Conservation (phyloP, 352 stramenopile genomes). For the Pythium utonaiense region DNA sequence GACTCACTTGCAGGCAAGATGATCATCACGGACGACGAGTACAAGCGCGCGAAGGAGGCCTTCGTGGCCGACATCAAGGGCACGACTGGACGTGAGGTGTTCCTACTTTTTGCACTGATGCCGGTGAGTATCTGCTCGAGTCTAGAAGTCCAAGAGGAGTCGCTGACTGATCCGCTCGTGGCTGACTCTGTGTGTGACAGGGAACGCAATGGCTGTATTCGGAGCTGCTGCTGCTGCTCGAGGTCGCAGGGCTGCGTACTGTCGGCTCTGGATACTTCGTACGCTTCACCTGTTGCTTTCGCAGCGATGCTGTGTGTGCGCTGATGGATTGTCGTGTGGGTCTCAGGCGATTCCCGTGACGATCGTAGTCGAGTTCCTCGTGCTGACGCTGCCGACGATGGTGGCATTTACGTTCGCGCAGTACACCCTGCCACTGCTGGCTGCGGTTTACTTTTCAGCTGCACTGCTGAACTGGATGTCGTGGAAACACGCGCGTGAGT, state of each 20-base stretch:
- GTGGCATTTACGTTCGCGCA: conserved; percentile 66
- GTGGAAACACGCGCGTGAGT: conserved; percentile 70
- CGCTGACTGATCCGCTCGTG: not conserved
- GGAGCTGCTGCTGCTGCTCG: conserved; percentile 69
- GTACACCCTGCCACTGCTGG: conserved; percentile 52
- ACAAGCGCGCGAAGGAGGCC: conserved; percentile 83
- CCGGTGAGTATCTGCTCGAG: conserved; percentile 34
- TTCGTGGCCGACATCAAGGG: conserved; percentile 72
- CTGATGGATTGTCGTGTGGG: not conserved
- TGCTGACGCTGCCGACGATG: conserved; percentile 69
- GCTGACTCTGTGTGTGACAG: conserved; percentile 24
- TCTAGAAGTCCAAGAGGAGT: not conserved
- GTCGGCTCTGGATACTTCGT: conserved; percentile 55
- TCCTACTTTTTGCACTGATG: conserved; percentile 69
- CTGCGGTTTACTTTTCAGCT: conserved; percentile 50
- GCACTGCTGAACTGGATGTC: conserved; percentile 53
- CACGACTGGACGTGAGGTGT: conserved; percentile 69
- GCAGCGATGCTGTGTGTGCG: not conserved
- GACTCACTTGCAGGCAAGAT: not conserved
- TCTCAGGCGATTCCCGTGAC: conserved; percentile 46
- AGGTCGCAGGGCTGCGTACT: conserved; percentile 56
- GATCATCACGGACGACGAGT: conserved; percentile 60
- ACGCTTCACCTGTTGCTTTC: not conserved
- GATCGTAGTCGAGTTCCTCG: conserved; percentile 64
- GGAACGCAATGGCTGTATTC: conserved; percentile 81